phyloP scores from a whole-genome alignment of 1,139 yeast species.

The Pichia sp. region DNA sequence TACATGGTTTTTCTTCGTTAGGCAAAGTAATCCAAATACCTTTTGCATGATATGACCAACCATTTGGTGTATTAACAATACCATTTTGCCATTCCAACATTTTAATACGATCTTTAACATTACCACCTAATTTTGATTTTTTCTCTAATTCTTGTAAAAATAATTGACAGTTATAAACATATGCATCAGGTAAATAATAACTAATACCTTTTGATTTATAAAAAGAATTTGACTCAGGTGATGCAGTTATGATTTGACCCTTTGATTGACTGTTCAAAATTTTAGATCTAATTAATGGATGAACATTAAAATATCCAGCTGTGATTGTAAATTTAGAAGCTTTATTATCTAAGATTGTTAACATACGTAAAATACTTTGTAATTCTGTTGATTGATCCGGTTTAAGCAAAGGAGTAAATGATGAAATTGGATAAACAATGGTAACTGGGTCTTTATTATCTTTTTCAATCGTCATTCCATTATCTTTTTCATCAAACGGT shows the following conservation, averaged over 20 bases:
- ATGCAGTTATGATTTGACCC: constrained; percentile 80
- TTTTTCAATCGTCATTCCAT: constrained; percentile 36
- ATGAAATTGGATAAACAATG: constrained; percentile 86
- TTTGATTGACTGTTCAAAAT: constrained; percentile 53
- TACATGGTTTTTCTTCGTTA: constrained; percentile 50
- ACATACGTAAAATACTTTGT: constrained; percentile 55
- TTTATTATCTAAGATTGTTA: constrained; percentile 52
- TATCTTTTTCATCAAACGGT: constrained; percentile 23
- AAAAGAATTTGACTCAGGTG: constrained; percentile 91
- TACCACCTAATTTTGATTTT: constrained; percentile 13
- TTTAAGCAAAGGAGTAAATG: constrained; percentile 72
- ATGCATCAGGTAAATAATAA: constrained; percentile 79
- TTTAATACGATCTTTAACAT: constrained; percentile 43
- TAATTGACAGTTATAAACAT: constrained; percentile 64
- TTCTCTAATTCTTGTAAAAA: constrained; percentile 48
- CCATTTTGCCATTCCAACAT: constrained; percentile 87
- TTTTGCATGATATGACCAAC: constrained; percentile 99
- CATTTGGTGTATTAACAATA: constrained; percentile 67
- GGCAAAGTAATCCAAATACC: constrained; percentile 84
- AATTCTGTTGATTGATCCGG: constrained; percentile 74
- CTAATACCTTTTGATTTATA: constrained; percentile 80
- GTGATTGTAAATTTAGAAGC: constrained; percentile 77
- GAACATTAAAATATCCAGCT: constrained; percentile 94
- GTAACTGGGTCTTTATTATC: constrained; percentile 40
- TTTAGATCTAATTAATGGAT: constrained; percentile 62